Evolutionary conservation across 305 asterid genomes (phyloP), one percentile per base, ranked within the genome.

Genomic region (Withania somnifera): DNA sequence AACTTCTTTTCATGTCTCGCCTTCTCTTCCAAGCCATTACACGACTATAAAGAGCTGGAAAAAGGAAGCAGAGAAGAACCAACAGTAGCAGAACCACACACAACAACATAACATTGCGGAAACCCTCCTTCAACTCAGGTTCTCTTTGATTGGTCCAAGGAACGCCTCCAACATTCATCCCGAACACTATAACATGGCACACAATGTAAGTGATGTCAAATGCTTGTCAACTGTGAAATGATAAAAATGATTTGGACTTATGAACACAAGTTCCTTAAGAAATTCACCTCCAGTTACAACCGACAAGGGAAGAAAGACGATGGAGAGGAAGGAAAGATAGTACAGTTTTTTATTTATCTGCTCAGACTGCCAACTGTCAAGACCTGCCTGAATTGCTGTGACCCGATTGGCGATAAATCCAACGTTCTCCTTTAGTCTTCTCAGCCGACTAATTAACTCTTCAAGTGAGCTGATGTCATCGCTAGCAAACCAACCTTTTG

Each of bases 161-260:
- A 68, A 95, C 99, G 26, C 99, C 98, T 76, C 99, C 98, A 67
- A 95, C 99, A 20, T 95, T 95, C 99, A 95, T 95, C 83, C 98
- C 98, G 32, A 95, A 95, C 71, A 94, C 99, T 94, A 90, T 79
- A 15, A 40, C 3, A 38, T 52, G 76, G 26, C 26, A n/a, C n/a
- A n/a, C n/a, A 52, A 54, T 6, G 26, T 71, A 68, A 32, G 60
- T 47, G 40, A 50, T 7, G 10, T 47, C 38, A 71, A 14, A 42
- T 71, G 36, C 0, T 22, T 14, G 10, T 22, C 17, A 47, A 50
- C 79, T 47, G 7, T 15, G 26, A 47, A 73, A 73, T 73, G 79
- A 30, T 0, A 73, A 73, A 26, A 14, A 4, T 22, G 6, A 30
- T 3, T n/a, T 7, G 38, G 71, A 73, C 56, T 47, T 10, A 78